Conservation (phyloP, 495 filamentous ascomycete genomes). For the Hyaloscypha variabilis region DNA sequence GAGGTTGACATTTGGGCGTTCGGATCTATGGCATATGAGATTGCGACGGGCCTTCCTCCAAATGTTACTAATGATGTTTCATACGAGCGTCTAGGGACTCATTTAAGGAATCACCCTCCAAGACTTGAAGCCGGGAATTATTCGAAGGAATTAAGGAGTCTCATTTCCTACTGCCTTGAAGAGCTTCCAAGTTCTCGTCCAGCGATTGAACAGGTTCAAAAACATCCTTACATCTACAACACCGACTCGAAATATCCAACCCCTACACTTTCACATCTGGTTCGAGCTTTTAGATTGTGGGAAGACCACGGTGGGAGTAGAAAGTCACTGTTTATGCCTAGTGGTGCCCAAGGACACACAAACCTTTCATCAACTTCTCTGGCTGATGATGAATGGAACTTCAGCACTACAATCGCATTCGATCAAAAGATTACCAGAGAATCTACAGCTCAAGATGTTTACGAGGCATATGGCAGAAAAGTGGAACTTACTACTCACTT, state of each 20-base stretch:
- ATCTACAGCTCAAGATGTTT: constrained; percentile 47
- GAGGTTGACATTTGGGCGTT: constrained; percentile 96
- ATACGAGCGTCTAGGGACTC: constrained; percentile 53
- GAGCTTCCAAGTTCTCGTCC: constrained; percentile 75
- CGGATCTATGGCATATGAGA: constrained; percentile 89
- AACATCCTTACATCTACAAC: constrained; percentile 63
- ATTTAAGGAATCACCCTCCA: constrained; percentile 62
- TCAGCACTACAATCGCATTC: constrained; percentile 84
- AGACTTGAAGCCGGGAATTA: constrained; percentile 77
- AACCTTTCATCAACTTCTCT: constrained; percentile 9
- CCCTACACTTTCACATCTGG: constrained; percentile 67
- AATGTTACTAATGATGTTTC: constrained; percentile 55
- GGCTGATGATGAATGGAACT: constrained; percentile 80
- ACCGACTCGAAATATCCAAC: constrained; percentile 71
- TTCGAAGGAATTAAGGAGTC: constrained; percentile 70
- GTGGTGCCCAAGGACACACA: constrained; percentile 65
- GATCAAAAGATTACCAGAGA: constrained; percentile 58
- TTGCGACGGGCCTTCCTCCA: constrained; percentile 87
- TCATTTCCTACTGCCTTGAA: constrained; percentile 83
- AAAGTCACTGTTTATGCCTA: constrained; percentile 76
- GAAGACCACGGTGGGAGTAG: constrained; percentile 81
- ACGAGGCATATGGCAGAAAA: constrained; percentile 51
- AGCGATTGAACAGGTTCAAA: constrained; percentile 66
- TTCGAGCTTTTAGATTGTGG: constrained; percentile 86
- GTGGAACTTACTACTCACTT: constrained; percentile 34